Evolutionary conservation across 768 basidiomycete genomes (phyloP).

Genomic region (Gelatoporia subvermispora): DNA sequence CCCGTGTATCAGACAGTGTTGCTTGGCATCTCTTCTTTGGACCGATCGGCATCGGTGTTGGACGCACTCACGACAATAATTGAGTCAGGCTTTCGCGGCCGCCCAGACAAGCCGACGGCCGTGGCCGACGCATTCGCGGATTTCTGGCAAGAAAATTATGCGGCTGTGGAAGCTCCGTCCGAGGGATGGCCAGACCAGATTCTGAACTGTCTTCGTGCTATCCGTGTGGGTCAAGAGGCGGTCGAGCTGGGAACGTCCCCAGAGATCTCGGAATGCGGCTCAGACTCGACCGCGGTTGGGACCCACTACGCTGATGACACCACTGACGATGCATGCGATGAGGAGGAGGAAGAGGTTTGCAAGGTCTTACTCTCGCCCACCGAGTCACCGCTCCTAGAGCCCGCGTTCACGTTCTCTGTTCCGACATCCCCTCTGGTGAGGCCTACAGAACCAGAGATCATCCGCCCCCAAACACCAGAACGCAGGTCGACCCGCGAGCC

Average conservation of each 20-base stretch:
- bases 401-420: neutral
- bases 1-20: slow-evolving; percentile 60
- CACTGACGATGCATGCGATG: neutral
- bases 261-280: neutral
- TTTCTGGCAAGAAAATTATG: slow-evolving; percentile 56
- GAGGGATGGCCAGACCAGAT: slow-evolving; percentile 54
- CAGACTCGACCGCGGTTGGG: neutral
- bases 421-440: neutral
- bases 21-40: slow-evolving; percentile 45
- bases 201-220: slow-evolving; percentile 26
- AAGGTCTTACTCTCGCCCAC: neutral
- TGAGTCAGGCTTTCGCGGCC: slow-evolving; percentile 52
- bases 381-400: too few species aligned
- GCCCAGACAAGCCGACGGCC: slow-evolving; percentile 39
- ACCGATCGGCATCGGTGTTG: slow-evolving; percentile 35
- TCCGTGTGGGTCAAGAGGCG: neutral
- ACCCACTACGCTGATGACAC: too few species aligned
- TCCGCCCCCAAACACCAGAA: neutral
- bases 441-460: neutral
- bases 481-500: neutral
- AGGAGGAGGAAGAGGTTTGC: neutral
- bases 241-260: neutral
- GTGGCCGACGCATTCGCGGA: slow-evolving; percentile 50
- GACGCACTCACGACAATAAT: slow-evolving; percentile 46
- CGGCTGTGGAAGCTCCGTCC: slow-evolving; percentile 33